These are phyloP conservation scores for Penicillium mononematosum DNA, from an alignment of 495 filamentous ascomycete species.

Conservation along the genomic window DNA sequence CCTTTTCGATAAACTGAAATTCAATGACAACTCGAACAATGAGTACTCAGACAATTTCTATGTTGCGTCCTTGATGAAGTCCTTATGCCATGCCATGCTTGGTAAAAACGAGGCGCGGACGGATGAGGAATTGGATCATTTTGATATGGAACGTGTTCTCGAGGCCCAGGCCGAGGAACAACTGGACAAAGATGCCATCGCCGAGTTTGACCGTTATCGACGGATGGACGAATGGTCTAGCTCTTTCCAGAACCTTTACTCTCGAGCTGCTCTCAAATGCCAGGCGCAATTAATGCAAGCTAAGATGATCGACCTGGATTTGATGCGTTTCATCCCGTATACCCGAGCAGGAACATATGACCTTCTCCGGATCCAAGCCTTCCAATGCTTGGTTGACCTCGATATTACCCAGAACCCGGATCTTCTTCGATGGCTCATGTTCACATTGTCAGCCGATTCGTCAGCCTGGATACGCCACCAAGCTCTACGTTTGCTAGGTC, in stretches of 20 bases:
- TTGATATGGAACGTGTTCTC: slow-evolving; percentile 49
- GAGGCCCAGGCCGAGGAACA: slow-evolving; percentile 59
- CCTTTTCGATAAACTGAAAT: slow-evolving; percentile 80
- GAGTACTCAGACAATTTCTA: slow-evolving; percentile 84
- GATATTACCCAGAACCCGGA: slow-evolving; percentile 63
- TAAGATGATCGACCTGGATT: slow-evolving; percentile 58
- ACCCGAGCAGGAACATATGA: slow-evolving; percentile 75
- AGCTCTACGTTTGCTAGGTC: slow-evolving; percentile 65
- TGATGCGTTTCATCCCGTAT: slow-evolving; percentile 76
- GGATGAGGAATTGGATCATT: slow-evolving; percentile 42
- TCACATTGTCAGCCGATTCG: slow-evolving; percentile 68
- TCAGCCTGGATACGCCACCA: slow-evolving; percentile 76
- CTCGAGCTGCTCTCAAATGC: slow-evolving; percentile 77
- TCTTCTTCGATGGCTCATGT: slow-evolving; percentile 68
- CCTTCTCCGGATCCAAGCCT: slow-evolving; percentile 76
- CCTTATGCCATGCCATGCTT: slow-evolving; percentile 74
- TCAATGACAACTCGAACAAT: slow-evolving; percentile 92
- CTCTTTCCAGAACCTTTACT: slow-evolving; percentile 89
- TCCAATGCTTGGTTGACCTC: slow-evolving; percentile 75
- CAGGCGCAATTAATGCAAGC: slow-evolving; percentile 71
- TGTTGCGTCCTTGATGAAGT: slow-evolving; percentile 74
- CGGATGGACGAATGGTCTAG: slow-evolving; percentile 92
- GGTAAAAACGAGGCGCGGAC: slow-evolving; percentile 44
- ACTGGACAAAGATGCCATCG: slow-evolving; percentile 68
- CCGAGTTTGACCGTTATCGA: slow-evolving; percentile 85